Percentiles rank a stretch among this genome's conserved stretches.
These are phyloP conservation scores for Stenogyne calaminthoides DNA, from an alignment of 305 asterid species.

Conservation along the genomic window DNA sequence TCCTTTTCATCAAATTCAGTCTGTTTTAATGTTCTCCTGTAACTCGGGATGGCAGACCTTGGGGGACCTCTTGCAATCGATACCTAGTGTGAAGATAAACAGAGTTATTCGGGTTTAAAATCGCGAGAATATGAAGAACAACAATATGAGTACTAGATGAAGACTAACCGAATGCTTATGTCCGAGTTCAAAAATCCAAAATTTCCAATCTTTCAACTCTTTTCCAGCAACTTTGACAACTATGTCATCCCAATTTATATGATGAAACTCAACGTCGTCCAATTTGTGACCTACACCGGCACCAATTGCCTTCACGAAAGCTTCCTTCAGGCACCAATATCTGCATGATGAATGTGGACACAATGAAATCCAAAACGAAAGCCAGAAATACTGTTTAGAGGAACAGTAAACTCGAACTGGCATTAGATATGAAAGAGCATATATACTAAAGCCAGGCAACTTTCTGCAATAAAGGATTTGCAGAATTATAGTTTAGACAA, in stretches of 20 bases:
- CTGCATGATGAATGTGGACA: constrained; percentile 42
- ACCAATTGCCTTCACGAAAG: constrained; percentile 89
- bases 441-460: too few relatives aligned
- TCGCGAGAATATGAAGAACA: background rate
- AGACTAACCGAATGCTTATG: constrained; percentile 62
- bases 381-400: background rate
- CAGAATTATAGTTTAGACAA: background rate
- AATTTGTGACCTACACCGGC: constrained; percentile 67
- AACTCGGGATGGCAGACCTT: constrained; percentile 47
- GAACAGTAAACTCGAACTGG: background rate
- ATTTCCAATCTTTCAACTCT: constrained; percentile 79
- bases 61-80: constrained; percentile 81
- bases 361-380: background rate
- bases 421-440: background rate
- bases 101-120: background rate
- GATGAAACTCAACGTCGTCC: constrained; percentile 79
- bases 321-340: constrained; percentile 96
- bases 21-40: constrained; percentile 47
- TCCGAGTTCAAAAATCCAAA: constrained; percentile 67
- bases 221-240: constrained; percentile 64
- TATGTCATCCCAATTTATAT: constrained; percentile 67
- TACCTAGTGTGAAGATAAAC: constrained; percentile 39
- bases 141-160: background rate
- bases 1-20: constrained; percentile 45
- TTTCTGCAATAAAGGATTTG: background rate